Percentiles rank a stretch among this genome's conserved stretches.
phyloP scores from a whole-genome alignment of 2,329 filamentous ascomycete species.

The Lizonia empirigonia region DNA sequence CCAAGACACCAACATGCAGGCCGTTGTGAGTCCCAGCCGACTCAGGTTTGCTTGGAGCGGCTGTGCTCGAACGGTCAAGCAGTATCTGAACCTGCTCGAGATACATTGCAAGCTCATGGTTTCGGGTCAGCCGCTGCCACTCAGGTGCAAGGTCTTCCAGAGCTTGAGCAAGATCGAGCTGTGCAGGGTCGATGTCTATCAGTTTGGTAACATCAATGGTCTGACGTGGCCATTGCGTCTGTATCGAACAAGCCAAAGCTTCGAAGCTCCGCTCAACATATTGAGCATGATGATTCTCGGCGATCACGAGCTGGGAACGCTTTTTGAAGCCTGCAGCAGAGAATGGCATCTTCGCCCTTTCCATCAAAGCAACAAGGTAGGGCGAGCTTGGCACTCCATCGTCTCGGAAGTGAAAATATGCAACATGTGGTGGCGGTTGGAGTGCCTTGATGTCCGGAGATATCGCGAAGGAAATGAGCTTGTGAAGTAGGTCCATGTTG shows the following conservation, averaged over 20 bases:
- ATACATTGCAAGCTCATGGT: constrained; percentile 54
- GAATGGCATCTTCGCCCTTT: constrained; percentile 38
- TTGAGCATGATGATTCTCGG: constrained; percentile 27
- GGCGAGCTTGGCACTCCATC: constrained; percentile 33
- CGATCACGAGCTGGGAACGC: constrained; percentile 37
- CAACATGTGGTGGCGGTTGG: constrained; percentile 42
- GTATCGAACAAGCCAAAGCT: constrained; percentile 50
- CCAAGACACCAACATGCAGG: not conserved
- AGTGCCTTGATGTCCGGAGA: constrained; percentile 49
- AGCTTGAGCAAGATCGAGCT: constrained; percentile 49
- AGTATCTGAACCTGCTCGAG: constrained; percentile 53
- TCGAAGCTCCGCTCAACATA: constrained; percentile 40
- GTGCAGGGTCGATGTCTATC: constrained; percentile 21
- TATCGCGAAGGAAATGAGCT: constrained; percentile 54
- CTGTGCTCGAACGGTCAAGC: constrained; percentile 7
- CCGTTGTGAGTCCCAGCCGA: not conserved
- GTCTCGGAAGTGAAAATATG: constrained; percentile 43
- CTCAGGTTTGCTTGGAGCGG: not conserved
- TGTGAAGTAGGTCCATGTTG: constrained; percentile 51
- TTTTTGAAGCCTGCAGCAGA: constrained; percentile 35
- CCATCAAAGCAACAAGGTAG: constrained; percentile 10
- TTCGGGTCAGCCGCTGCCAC: constrained; percentile 58
- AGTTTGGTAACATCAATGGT: constrained; percentile 43
- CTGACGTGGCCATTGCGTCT: constrained; percentile 46
- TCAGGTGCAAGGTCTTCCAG: constrained; percentile 51